Conservation (phyloP, 2,329 filamentous ascomycete species). For the Trichoderma sp. region DNA sequence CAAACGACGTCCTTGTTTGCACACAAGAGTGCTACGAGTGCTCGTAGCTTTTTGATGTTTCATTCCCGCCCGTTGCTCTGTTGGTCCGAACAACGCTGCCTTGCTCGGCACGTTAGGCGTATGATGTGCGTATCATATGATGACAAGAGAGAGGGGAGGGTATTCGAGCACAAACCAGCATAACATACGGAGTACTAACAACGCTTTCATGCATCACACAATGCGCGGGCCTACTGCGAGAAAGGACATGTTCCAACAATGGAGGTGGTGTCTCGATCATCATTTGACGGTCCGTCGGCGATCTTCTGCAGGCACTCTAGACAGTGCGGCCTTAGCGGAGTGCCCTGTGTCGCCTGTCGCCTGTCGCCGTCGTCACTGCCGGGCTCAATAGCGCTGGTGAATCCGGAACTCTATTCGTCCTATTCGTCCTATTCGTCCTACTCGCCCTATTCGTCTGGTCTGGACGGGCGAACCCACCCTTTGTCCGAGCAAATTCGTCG, state of each 20-base stretch:
- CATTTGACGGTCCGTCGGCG: constrained; percentile 6
- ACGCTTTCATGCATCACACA: neutral
- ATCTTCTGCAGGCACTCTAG: constrained; percentile 1
- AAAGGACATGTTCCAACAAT: neutral
- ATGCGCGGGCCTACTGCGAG: neutral
- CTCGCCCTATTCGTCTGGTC: neutral
- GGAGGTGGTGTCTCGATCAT: neutral
- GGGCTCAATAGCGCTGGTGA: neutral
- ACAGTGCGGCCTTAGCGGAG: neutral
- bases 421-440: too few species aligned
- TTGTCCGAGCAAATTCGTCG: neutral
- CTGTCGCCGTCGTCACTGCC: neutral
- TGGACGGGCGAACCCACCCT: neutral
- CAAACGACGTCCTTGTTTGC: constrained; percentile 1
- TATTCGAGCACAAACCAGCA: neutral
- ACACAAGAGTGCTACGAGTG: neutral
- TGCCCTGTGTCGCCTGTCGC: neutral
- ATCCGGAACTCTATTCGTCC: neutral
- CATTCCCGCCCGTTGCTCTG: constrained; percentile 2
- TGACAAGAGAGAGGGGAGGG: neutral
- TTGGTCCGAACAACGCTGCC: constrained; percentile 2
- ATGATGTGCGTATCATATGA: constrained; percentile 18
- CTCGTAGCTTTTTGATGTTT: neutral
- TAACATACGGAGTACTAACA: neutral
- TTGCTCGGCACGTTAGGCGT: constrained; percentile 1